These are phyloP conservation scores for Rhizophlyctis rosea DNA, from an alignment of 192 early-diverging fungal genomes.

Conservation along the genomic window DNA sequence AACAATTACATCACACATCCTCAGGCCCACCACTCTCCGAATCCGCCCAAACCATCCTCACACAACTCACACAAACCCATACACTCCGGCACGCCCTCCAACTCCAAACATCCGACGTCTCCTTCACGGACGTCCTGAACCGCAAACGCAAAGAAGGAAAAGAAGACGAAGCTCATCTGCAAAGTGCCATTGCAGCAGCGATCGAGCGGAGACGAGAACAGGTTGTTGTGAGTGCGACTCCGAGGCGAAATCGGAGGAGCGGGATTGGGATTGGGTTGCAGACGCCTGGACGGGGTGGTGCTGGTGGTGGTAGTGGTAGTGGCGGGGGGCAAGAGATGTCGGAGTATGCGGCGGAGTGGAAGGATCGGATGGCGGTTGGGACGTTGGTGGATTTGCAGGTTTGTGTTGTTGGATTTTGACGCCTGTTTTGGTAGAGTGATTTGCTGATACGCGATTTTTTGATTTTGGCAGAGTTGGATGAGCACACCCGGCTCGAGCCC, in stretches of 20 bases:
- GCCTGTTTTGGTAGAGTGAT: too few species aligned
- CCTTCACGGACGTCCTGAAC: constrained; percentile 11
- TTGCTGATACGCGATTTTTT: too few species aligned
- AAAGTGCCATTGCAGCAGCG: constrained; percentile 17
- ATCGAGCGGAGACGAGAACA: constrained; percentile 18
- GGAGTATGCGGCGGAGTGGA: constrained; percentile 26
- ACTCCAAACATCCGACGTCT: constrained; percentile 2
- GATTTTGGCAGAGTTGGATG: too few species aligned
- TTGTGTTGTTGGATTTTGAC: too few species aligned
- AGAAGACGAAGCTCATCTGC: constrained; percentile 9
- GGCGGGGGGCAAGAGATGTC: constrained; percentile 14
- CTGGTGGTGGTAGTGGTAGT: constrained; percentile 3
- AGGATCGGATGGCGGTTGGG: constrained; percentile 13
- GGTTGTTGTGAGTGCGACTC: constrained; percentile 7
- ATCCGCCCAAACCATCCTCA: constrained; percentile 15
- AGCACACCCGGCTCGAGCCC: too few species aligned
- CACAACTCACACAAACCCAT: constrained; percentile 6
- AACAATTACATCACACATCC: background rate
- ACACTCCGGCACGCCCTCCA: background rate
- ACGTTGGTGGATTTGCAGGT: too few species aligned
- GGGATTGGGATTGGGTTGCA: too few species aligned
- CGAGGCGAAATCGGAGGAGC: constrained; percentile 10
- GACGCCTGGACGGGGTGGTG: too few species aligned
- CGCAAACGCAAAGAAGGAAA: background rate
- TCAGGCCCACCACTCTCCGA: constrained; percentile 7